Percentiles rank a stretch among this genome's conserved stretches.
Evolutionary conservation across 2,329 filamentous ascomycete species (phyloP).

Genomic region (Knoxdaviesia capensis): DNA sequence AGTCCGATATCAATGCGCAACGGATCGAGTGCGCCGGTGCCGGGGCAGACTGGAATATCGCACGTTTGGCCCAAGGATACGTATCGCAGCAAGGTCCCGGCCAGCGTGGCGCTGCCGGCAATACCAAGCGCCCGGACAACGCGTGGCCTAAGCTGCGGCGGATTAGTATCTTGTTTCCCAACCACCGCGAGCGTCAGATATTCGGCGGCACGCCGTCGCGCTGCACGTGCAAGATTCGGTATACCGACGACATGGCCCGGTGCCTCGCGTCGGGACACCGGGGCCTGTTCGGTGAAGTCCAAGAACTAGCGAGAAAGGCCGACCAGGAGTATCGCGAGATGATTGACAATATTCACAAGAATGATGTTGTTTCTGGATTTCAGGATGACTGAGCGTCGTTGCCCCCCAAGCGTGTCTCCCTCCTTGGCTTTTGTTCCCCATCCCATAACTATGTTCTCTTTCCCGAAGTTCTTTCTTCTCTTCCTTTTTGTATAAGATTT

Average conservation of each 20-base stretch:
- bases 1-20: conserved; percentile 8
- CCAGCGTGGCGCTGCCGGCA: conserved; percentile 1
- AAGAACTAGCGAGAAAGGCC: conserved; percentile 5
- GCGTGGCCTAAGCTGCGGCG: conserved; percentile 10
- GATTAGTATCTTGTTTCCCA: conserved; percentile 13
- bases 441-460: too few relatives aligned
- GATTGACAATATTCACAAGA: too few relatives aligned
- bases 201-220: conserved; percentile 11
- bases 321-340: too few relatives aligned
- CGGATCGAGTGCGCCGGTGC: conserved; percentile 9
- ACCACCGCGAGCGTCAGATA: conserved; percentile 5
- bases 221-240: conserved; percentile 10
- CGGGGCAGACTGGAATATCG: conserved; percentile 11
- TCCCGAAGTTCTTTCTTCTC: too few relatives aligned
- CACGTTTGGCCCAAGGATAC: conserved; percentile 8
- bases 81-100: conserved; percentile 3
- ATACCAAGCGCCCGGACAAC: too few relatives aligned
- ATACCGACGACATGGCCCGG: conserved; percentile 7
- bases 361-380: too few relatives aligned
- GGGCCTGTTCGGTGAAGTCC: conserved; percentile 12
- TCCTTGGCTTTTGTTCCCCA: too few relatives aligned
- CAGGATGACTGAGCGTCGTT: too few relatives aligned
- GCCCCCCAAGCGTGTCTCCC: too few relatives aligned
- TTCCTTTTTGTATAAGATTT: too few relatives aligned
- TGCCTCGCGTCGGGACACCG: conserved; percentile 10